phyloP scores from a whole-genome alignment of 495 filamentous ascomycete species.

The Lepraria neglecta region DNA sequence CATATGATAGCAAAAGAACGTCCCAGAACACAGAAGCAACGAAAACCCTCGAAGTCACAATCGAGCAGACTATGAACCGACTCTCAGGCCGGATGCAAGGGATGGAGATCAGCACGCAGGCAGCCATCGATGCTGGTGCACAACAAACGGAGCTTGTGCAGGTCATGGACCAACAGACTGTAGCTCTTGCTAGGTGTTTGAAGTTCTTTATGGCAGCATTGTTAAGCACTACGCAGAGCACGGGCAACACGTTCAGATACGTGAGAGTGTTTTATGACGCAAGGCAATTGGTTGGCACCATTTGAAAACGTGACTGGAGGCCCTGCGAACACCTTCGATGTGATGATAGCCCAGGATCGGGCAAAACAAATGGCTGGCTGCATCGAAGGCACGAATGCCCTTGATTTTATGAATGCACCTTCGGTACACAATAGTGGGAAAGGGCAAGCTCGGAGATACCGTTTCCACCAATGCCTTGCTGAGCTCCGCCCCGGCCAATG shows the following conservation, averaged over 20 bases:
- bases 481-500: neutral
- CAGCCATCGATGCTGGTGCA: no score
- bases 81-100: no score
- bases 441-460: neutral
- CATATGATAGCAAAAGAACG: no score
- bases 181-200: no score
- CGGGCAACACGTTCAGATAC: neutral
- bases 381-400: neutral
- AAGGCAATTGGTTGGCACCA: neutral
- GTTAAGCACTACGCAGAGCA: neutral
- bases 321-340: neutral
- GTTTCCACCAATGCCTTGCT: neutral
- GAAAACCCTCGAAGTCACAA: no score
- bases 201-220: neutral
- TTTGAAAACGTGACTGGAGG: neutral
- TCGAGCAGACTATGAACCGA: no score
- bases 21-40: no score
- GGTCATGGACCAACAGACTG: no score
- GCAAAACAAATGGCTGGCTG: neutral
- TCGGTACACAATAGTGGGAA: neutral
- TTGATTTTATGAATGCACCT: conserved; percentile 1
- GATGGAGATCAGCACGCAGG: no score
- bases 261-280: neutral
- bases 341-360: neutral
- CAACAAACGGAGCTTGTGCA: no score